Conservation (phyloP, 23 red algal species). For the Agarophyton chilense region DNA sequence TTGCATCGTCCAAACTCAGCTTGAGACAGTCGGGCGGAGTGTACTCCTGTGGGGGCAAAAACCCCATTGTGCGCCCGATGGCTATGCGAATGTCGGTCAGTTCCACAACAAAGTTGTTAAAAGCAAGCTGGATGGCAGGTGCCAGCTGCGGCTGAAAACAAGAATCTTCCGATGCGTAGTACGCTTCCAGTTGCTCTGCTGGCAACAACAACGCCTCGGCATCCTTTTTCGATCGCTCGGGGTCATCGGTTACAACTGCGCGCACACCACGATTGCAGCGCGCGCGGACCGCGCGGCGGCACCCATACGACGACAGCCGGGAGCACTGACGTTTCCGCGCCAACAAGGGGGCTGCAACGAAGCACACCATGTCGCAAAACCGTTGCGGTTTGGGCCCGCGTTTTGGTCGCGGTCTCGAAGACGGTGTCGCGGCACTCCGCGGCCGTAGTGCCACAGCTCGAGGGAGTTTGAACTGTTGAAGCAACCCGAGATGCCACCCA, state of each 20-base stretch:
- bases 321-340: not conserved
- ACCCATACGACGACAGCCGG: not conserved
- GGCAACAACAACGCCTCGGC: not conserved
- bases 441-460: no score
- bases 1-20: slow-evolving; percentile 56
- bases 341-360: not conserved
- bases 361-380: not conserved
- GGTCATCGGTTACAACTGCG: not conserved
- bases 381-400: no score
- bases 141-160: slow-evolving; percentile 7
- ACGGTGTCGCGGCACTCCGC: no score
- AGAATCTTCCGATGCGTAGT: slow-evolving; percentile 27
- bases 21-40: slow-evolving; percentile 64
- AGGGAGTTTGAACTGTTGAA: no score
- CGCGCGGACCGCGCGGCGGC: not conserved
- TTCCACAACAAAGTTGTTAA: slow-evolving; percentile 51
- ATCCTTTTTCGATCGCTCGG: not conserved
- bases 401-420: no score
- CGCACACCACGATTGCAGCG: not conserved
- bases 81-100: slow-evolving; percentile 21
- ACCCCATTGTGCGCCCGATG: slow-evolving; percentile 12
- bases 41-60: slow-evolving; percentile 31
- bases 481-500: no score
- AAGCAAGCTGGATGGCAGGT: not conserved
- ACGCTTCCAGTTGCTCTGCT: slow-evolving; percentile 51